Evolutionary conservation across 2,329 filamentous ascomycete genomes (phyloP).

Genomic region (Dactylonectria macrodidyma): DNA sequence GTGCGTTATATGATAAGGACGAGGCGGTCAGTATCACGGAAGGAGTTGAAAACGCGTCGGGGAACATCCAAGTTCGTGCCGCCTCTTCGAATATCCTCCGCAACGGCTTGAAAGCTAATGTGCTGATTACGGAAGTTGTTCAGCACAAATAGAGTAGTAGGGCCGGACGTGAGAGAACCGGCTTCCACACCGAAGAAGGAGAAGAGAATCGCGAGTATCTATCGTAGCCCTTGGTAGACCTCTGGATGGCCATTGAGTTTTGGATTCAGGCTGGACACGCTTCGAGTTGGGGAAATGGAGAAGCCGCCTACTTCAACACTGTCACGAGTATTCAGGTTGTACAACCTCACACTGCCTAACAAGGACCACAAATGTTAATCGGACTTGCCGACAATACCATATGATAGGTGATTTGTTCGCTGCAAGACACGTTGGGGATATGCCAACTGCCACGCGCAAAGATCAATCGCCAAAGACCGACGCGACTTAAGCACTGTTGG

Average conservation of each 20-base stretch:
- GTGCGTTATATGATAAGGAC: background rate
- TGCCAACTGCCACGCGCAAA: too few species aligned
- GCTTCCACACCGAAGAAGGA: conserved; percentile 34
- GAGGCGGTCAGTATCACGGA: background rate
- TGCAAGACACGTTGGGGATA: too few species aligned
- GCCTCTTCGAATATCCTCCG: conserved; percentile 9
- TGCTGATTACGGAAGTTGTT: conserved; percentile 31
- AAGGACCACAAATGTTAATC: too few species aligned
- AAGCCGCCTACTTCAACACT: conserved; percentile 19
- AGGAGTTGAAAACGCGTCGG: background rate
- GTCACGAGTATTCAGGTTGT: conserved; percentile 17
- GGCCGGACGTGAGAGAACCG: background rate
- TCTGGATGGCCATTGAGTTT: conserved; percentile 13
- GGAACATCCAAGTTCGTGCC: conserved; percentile 4
- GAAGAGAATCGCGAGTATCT: conserved; percentile 29
- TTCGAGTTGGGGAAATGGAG: background rate
- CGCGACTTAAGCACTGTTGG: background rate
- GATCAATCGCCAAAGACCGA: too few species aligned
- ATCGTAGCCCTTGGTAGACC: conserved; percentile 1
- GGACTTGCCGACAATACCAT: too few species aligned
- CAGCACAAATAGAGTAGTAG: conserved; percentile 22
- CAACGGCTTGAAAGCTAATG: background rate
- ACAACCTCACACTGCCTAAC: too few species aligned
- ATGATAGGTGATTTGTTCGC: too few species aligned
- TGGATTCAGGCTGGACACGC: background rate